phyloP scores from a whole-genome alignment of 305 asterid species.

The Rubia peregrina region DNA sequence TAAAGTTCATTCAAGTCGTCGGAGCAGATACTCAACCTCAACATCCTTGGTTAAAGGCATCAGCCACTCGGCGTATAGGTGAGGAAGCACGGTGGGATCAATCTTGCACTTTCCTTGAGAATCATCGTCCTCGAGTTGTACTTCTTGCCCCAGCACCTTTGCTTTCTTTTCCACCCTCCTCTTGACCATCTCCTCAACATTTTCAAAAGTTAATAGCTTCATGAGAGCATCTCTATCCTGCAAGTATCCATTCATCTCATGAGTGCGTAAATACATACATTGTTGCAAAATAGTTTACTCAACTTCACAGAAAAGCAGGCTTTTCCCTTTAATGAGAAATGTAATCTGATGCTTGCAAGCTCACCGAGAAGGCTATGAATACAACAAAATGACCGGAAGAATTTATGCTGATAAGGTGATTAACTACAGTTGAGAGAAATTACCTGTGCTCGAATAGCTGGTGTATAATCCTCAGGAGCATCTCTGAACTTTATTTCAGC shows the following conservation, averaged over 20 bases:
- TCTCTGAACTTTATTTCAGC: slow-evolving; percentile 80
- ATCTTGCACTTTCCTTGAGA: slow-evolving; percentile 39
- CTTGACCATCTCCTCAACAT: slow-evolving; percentile 64
- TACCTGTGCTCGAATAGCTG: slow-evolving; percentile 66
- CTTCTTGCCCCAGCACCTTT: slow-evolving; percentile 54
- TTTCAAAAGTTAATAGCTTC: slow-evolving; percentile 60
- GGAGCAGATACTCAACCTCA: slow-evolving; percentile 69
- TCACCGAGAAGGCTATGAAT: background rate
- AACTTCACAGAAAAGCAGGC: background rate
- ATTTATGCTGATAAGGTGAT: background rate
- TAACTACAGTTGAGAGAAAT: background rate
- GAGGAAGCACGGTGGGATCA: slow-evolving; percentile 44
- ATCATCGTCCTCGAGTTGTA: slow-evolving; percentile 25
- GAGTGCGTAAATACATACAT: background rate
- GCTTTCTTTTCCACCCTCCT: slow-evolving; percentile 75
- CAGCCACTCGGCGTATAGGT: slow-evolving; percentile 63
- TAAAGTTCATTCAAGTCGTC: slow-evolving; percentile 40
- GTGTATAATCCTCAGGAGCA: slow-evolving; percentile 46
- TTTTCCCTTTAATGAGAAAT: no score
- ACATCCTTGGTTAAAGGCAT: slow-evolving; percentile 78
- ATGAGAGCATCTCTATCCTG: slow-evolving; percentile 70
- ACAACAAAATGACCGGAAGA: background rate
- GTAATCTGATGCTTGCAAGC: background rate
- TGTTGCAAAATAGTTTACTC: no score
- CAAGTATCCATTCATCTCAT: background rate